phyloP scores from a whole-genome alignment of 768 basidiomycete species.

The Lactarius quietus region DNA sequence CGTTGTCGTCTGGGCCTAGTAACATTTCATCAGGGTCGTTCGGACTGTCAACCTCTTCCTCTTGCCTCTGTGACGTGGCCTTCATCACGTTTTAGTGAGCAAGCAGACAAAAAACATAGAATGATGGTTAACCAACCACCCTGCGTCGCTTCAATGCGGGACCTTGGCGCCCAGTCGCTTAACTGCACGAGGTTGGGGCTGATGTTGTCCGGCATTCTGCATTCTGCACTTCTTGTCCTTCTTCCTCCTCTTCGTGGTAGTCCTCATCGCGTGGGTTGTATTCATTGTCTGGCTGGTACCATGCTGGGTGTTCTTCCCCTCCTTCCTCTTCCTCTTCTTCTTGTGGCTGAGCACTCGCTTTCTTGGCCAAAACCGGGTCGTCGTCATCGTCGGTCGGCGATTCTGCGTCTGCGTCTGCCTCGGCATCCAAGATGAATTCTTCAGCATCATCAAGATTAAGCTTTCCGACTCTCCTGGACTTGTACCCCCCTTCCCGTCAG shows the following conservation, averaged over 20 bases:
- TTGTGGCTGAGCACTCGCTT: neutral
- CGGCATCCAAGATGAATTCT: neutral
- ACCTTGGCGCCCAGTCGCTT: neutral
- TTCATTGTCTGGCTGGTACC: neutral
- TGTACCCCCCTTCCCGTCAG: constrained; percentile 22
- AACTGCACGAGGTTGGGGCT: neutral
- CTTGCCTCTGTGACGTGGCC: neutral
- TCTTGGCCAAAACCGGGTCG: constrained; percentile 1
- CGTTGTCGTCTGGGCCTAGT: constrained; percentile 1
- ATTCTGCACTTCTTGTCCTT: neutral
- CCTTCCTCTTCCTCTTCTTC: constrained; percentile 21
- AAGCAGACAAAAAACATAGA: neutral
- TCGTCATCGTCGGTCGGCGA: constrained; percentile 10
- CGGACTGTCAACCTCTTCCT: neutral
- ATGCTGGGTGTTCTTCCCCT: neutral
- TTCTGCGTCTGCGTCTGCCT: neutral
- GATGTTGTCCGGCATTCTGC: neutral
- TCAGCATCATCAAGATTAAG: neutral
- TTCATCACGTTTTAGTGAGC: neutral
- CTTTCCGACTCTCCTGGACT: constrained; percentile 5
- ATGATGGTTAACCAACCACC: constrained; percentile 5
- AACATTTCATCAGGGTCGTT: neutral
- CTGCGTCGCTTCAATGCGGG: neutral
- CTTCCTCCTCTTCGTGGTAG: neutral
- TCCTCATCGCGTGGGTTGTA: neutral